Evolutionary conservation across 2,329 filamentous ascomycete species (phyloP).

Genomic region (Pseudocercospora crystallina): DNA sequence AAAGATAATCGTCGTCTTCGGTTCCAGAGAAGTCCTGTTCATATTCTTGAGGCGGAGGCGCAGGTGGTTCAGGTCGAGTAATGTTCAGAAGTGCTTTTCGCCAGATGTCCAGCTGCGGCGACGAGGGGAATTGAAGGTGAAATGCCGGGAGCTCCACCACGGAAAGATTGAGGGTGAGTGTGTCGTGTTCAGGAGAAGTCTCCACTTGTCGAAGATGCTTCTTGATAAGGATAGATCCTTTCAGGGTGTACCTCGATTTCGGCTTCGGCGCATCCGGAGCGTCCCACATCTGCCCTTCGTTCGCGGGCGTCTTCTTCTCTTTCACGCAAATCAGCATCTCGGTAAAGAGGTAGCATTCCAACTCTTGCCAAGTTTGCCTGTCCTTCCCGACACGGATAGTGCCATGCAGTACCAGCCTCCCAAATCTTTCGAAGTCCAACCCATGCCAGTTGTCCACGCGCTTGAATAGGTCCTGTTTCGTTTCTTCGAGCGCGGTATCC

Average conservation of each 20-base stretch:
- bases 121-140: conserved; percentile 83
- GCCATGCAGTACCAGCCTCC: conserved; percentile 84
- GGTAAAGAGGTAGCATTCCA: conserved; percentile 94
- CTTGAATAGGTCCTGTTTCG: conserved; percentile 78
- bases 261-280: conserved; percentile 52
- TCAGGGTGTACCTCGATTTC: conserved; percentile 79
- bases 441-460: conserved; percentile 99
- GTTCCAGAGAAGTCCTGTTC: conserved; percentile 63
- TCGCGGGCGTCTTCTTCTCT: conserved; percentile 73
- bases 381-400: conserved; percentile 94
- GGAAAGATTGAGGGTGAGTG: conserved; percentile 85
- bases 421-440: conserved; percentile 88
- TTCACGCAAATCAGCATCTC: conserved; percentile 99
- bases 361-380: conserved; percentile 92
- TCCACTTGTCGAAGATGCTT: conserved; percentile 95
- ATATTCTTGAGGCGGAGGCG: conserved; percentile 66
- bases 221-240: conserved; percentile 97
- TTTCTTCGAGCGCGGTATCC: conserved; percentile 67
- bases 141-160: conserved; percentile 92
- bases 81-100: conserved; percentile 82
- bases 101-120: conserved; percentile 84
- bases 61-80: conserved; percentile 63
- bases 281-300: conserved; percentile 65
- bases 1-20: conserved; percentile 40
- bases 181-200: conserved; percentile 67